Percentiles rank a stretch among this genome's conserved stretches.
phyloP scores from a whole-genome alignment of 768 basidiomycete genomes.

The Psilocybe azurescens region DNA sequence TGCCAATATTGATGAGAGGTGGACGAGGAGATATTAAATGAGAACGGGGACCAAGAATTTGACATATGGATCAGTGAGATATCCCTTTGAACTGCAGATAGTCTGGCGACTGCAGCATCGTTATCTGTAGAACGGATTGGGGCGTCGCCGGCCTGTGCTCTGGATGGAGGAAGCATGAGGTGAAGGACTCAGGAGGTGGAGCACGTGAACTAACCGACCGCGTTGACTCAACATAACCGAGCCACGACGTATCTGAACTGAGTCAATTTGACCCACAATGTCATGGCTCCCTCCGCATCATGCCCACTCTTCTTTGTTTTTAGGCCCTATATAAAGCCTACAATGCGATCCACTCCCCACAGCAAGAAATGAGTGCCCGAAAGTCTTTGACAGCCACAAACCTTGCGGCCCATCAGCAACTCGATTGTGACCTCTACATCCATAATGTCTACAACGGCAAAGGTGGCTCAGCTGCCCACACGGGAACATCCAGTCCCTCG shows the following conservation, averaged over 20 bases:
- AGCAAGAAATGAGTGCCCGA: constrained; percentile 30
- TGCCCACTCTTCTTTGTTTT: not conserved
- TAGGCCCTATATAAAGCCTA: constrained; percentile 9
- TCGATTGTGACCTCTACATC: constrained; percentile 51
- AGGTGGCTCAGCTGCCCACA: constrained; percentile 5
- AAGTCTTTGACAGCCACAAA: constrained; percentile 51
- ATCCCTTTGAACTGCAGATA: constrained; percentile 88
- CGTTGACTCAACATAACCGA: not conserved
- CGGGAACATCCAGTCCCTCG: constrained; percentile 23
- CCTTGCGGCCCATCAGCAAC: constrained; percentile 50
- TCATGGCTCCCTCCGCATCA: constrained; percentile 5
- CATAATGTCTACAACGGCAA: constrained; percentile 42
- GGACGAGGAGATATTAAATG: constrained; percentile 68
- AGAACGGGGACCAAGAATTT: constrained; percentile 69
- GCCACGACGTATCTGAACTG: not conserved
- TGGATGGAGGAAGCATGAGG: constrained; percentile 16
- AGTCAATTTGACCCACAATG: not conserved
- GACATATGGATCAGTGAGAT: constrained; percentile 80
- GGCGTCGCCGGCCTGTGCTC: constrained; percentile 44
- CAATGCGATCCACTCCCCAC: not conserved
- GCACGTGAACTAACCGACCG: constrained; percentile 7
- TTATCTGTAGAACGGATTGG: constrained; percentile 79
- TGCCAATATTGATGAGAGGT: constrained; percentile 95
- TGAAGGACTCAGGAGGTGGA: not conserved
- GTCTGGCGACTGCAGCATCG: constrained; percentile 82